Base-by-base conservation (phyloP, 2,329 filamentous ascomycete species). In the Ilyonectria mors-panacis region DNA sequence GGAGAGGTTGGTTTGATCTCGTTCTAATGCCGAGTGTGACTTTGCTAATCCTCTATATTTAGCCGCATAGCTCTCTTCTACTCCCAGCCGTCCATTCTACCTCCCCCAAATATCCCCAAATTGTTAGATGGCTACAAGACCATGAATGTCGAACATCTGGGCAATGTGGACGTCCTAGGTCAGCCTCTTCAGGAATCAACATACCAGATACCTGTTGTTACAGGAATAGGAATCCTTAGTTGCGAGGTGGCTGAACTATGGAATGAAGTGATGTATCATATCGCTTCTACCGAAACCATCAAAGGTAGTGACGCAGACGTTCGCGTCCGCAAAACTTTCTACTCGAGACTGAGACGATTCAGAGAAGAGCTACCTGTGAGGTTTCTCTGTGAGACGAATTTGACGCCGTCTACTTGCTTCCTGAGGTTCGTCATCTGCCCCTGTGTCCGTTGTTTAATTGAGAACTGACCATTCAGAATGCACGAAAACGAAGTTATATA, bases 401-500 rank as follows among this genome's bases (percentile, higher is more conserved):
- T 35, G 17, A 44, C 13, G 15, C 55, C 55, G 8, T 21, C 26
- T 4, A 58, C 55, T 13, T 58, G 55, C 55, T 58, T 58, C 26
- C 26, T 58, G 3, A 28, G 55, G 55, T 42, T 42, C n/a, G 39
- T 42, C 1, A 7, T 42, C n/a, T 42, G 3, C 17, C 4, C 30
- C 8, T 56, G n/a, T 2, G 54, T 58, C 45, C 12, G 17, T 19
- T 42, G 5, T 26, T n/a, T 9, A 4, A 39, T n/a, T 2, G 4
- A 15, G 28, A 33, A 33, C 37, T 58, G 4, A 58, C 35, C 15
- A 6, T 19, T 7, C 10, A 58, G 39, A 17, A 45, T 45, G 55
- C 55, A 58, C 17, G 55, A 58, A 45, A 45, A 58, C n/a, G 55
- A 58, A n/a, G 17, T 58, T 9, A 30, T 37, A 33, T 44, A 58